These are phyloP conservation scores for Colletotrichum lentis DNA, from an alignment of 2,329 filamentous ascomycete species.

Conservation along the genomic window DNA sequence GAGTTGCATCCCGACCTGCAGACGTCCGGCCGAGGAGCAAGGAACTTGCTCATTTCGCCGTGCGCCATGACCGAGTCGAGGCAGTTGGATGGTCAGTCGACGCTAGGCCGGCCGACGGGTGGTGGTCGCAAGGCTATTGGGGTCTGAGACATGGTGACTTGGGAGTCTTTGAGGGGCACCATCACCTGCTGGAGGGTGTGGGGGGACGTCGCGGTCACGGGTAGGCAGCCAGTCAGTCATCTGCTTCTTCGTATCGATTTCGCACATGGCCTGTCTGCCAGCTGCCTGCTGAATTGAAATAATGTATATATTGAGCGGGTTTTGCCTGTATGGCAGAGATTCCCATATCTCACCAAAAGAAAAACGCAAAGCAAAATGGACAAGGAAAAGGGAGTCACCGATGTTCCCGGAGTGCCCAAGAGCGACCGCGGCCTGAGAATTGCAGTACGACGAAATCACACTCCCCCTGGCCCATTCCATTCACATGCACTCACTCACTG, in stretches of 20 bases:
- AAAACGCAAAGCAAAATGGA: slow-evolving; percentile 8
- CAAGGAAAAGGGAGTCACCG: slow-evolving; percentile 17
- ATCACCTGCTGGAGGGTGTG: slow-evolving; percentile 26
- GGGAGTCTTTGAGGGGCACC: slow-evolving; percentile 12
- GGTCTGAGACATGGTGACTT: slow-evolving; percentile 25
- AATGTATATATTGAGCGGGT: slow-evolving; percentile 19
- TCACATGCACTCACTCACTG: neutral
- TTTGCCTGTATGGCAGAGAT: neutral
- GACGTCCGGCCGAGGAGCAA: neutral
- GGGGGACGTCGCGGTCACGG: slow-evolving; percentile 28
- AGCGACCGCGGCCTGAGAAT: slow-evolving; percentile 23
- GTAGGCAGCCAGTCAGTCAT: slow-evolving; percentile 34
- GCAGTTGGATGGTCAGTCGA: slow-evolving; percentile 30
- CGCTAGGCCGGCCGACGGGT: slow-evolving; percentile 10
- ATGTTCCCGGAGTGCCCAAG: slow-evolving; percentile 22
- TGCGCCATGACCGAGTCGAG: slow-evolving; percentile 10
- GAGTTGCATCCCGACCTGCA: neutral
- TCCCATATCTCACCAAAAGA: neutral
- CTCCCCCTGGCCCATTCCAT: neutral
- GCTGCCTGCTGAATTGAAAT: slow-evolving; percentile 5
- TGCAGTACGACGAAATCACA: slow-evolving; percentile 15
- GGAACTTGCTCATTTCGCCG: neutral
- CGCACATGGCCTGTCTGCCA: slow-evolving; percentile 1
- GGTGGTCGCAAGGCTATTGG: slow-evolving; percentile 17
- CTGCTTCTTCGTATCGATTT: slow-evolving; percentile 7